Base-by-base conservation (phyloP, 768 basidiomycete species). In the Suillus lakei region DNA sequence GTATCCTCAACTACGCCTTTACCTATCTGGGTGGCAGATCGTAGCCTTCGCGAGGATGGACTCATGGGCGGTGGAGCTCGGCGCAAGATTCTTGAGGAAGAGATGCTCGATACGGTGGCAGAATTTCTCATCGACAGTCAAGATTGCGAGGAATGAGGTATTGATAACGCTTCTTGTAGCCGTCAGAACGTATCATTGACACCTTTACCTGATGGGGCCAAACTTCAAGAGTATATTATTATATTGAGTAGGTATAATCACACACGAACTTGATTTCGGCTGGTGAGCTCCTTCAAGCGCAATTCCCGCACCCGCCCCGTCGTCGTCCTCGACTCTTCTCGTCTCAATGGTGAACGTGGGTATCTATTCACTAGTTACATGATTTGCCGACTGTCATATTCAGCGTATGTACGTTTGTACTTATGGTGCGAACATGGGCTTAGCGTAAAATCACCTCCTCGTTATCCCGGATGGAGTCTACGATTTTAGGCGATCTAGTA, bases 71-170 rank as follows among this genome's bases (percentile, higher is more conserved):
- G 58, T 64, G 26, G 82, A 82, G 63, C 59, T 79, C 39, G 78
- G 78, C 70, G 61, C 72, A 79, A 68, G 73, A 72, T 38, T 59
- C 26, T 39, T 21, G 68, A 73, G 61, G 63, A 66, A 15, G 78
- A 79, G 55, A 83, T 83, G 78, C 79, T 77, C 69, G 69, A 71
- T 26, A 66, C 74, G 41, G 78, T 86, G 5, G 68, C 69, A 28
- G 77, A 77, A 39, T 85, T 81, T 66, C 72, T 85, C 43, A 67
- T 84, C 5, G 78, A 80, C 9, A 38, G 46, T 13, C 21, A 54
- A 21, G 21, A 13, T 54, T 32, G 32, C 53, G 32, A 54, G 21
- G 30, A 34, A 54, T 39, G 56, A 58, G 23, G 36, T 58, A 26
- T 7, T 28, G 23, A 26, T 39, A 16, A 23, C 34, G 34, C 55